These are phyloP conservation scores for Furcasterigmium sp. DNA, from an alignment of 2,329 filamentous ascomycete genomes.

Conservation along the genomic window DNA sequence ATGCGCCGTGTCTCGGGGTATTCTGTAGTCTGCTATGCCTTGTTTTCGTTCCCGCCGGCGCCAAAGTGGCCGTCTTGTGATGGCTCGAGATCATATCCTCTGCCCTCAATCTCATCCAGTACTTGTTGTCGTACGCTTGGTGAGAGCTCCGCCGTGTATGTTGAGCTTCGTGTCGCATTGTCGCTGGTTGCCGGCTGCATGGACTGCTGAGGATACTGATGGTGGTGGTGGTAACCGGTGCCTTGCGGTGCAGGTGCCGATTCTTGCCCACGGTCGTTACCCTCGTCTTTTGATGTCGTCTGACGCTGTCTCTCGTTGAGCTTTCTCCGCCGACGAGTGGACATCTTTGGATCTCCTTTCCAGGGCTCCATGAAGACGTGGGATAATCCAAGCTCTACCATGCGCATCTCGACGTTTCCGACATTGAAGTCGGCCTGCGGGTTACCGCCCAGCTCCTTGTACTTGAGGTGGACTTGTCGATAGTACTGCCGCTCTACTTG, in stretches of 20 bases:
- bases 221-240: neutral
- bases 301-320: conserved; percentile 20
- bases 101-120: conserved; percentile 12
- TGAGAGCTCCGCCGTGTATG: neutral
- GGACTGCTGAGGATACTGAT: neutral
- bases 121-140: conserved; percentile 6
- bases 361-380: conserved; percentile 32
- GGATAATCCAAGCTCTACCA: conserved; percentile 41
- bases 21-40: too few relatives aligned
- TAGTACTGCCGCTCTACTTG: conserved; percentile 19
- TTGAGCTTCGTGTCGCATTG: neutral
- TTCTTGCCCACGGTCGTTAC: neutral
- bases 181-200: neutral
- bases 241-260: neutral
- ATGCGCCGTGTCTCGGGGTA: too few relatives aligned
- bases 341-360: conserved; percentile 31
- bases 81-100: conserved; percentile 2
- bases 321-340: conserved; percentile 34
- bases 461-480: conserved; percentile 32
- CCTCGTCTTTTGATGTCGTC: conserved; percentile 4
- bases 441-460: conserved; percentile 46
- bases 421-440: conserved; percentile 42
- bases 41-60: too few relatives aligned
- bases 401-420: conserved; percentile 42
- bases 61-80: too few relatives aligned